Evolutionary conservation across 257 asterid species (phyloP).

Genomic region (Ballota nigra): DNA sequence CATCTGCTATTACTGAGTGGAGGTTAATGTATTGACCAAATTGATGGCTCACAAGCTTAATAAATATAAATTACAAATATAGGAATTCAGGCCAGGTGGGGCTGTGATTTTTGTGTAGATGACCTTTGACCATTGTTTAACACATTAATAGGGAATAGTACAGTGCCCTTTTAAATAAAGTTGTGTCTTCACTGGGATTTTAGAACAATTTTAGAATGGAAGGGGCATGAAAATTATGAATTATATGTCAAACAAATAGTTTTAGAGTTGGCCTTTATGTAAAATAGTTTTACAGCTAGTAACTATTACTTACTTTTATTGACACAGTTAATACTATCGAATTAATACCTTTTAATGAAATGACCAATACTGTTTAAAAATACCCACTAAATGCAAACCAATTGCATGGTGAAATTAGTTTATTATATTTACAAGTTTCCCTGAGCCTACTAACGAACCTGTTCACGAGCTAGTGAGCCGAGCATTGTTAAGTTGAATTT

Average conservation of each 20-base stretch:
- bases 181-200: neutral
- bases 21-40: neutral
- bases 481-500: too few species aligned
- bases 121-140: neutral
- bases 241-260: neutral
- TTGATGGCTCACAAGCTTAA: neutral
- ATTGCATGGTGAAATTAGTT: neutral
- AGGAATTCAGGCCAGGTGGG: neutral
- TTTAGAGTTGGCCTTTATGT: neutral
- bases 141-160: neutral
- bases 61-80: too few species aligned
- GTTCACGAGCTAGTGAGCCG: neutral
- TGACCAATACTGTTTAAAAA: neutral
- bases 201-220: neutral
- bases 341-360: neutral
- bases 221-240: neutral
- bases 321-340: neutral
- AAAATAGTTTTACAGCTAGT: too few species aligned
- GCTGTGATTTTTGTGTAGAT: neutral
- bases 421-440: neutral
- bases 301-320: too few species aligned
- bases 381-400: neutral
- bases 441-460: neutral
- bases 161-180: neutral
- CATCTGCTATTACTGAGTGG: neutral